Base-by-base conservation (phyloP, 2,329 filamentous ascomycete genomes). In the Claviceps paspali region DNA sequence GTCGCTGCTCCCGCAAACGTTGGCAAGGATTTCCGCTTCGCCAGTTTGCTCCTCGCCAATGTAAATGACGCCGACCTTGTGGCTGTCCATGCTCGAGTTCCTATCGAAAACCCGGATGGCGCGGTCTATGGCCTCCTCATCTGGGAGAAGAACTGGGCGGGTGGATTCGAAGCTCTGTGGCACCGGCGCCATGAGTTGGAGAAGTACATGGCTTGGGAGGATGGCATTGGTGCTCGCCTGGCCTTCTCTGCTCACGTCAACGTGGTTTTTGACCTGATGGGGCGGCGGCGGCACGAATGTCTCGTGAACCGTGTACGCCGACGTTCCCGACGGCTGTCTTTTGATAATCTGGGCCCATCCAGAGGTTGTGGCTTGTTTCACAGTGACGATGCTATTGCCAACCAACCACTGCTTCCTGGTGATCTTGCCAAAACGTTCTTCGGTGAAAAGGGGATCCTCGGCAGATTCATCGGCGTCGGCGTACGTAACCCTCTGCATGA, bases 61-160 rank as follows among this genome's bases (percentile, higher is more conserved):
- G 56, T 95, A 98, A 29, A 98, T 78, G 17, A 98, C 81, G 12
- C 91, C 91, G 29, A 94, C 81, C 58, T 94, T 95, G 65, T 96
- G 86, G 6, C 86, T 86, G 56, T 98, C 91, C 4, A 98, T 79
- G 7, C 85, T 87, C 27, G 88, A 81, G 45, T 76, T 92, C 23
- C 79, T 76, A 56, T 98, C 91, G 55, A 98, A 92, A 10, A 76
- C 67, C 27, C 73, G 72, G 28, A 98, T 78, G 1, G 84, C 80
- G 46, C 88, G 76, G 27, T 75, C 70, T 2, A 79, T 75, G 23
- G 72, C 69, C 12, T 84, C 81, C 41, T 81, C 69, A 21, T 66
- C 60, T 0, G 86, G 85, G 6, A 96, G 67, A 0, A 79, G 75
- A 32, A 95, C 76, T 8, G 82, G 85, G 33, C 80, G 79, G 39